Evolutionary conservation across 1,284 basidiomycete species (phyloP).

Genomic region (Bondarzewia mesenterica): DNA sequence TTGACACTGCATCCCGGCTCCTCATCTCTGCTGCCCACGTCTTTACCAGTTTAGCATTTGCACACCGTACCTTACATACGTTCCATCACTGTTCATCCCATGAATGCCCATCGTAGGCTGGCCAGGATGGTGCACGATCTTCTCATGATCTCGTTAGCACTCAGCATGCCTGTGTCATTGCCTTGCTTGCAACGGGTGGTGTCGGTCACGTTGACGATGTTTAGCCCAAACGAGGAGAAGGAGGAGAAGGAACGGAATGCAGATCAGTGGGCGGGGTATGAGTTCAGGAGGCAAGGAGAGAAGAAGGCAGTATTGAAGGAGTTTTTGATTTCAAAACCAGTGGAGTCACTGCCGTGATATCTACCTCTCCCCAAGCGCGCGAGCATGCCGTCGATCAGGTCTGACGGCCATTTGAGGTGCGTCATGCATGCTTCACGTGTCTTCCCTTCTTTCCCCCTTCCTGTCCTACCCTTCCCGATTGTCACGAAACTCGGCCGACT

Average conservation of each 20-base stretch:
- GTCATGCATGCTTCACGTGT: no score
- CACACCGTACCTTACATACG: no score
- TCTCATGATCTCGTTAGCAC: no score
- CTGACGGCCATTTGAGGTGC: background rate
- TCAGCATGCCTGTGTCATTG: slow-evolving; percentile 1
- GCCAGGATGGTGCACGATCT: no score
- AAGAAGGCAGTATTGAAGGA: slow-evolving; percentile 61
- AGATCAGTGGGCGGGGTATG: slow-evolving; percentile 42
- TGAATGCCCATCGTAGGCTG: no score
- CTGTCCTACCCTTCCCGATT: no score
- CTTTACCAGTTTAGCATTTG: no score
- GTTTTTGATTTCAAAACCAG: slow-evolving; percentile 46
- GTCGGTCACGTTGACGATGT: slow-evolving; percentile 6
- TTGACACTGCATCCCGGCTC: no score
- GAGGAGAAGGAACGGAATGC: background rate
- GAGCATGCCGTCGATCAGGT: background rate
- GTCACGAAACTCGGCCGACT: no score
- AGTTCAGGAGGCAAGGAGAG: slow-evolving; percentile 73
- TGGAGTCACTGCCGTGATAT: slow-evolving; percentile 49
- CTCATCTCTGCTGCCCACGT: no score
- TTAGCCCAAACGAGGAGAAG: background rate
- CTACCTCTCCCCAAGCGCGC: slow-evolving; percentile 12
- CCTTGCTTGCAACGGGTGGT: background rate
- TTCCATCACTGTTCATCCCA: no score
- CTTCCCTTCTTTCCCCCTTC: no score